Evolutionary conservation across 352 stramenopile genomes (phyloP), one percentile per base, ranked within the genome.

Genomic region (Nothophytophthora sp.): DNA sequence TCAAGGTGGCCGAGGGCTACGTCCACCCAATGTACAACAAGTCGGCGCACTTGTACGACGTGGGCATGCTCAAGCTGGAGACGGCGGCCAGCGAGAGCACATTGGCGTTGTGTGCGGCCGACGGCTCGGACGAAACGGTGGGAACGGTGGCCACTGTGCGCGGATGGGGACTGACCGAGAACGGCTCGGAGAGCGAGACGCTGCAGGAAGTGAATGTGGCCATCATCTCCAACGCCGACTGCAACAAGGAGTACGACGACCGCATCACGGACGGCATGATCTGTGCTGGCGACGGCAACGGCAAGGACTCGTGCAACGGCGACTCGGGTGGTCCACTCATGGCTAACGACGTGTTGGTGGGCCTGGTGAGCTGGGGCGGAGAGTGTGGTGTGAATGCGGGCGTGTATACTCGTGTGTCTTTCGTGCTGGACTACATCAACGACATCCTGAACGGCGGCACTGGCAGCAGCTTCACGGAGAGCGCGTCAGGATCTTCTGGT

Each of bases 241-340:
- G 70, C 56, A 67, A 70, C 50, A 68, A 63, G 47, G 49, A 56
- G 39, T 70, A 74, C 51, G 54, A 64, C 50, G 63, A 67, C 66
- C 56, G 60, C 28, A 73, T 78, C 37, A 73, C 68, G 13, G 57
- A 63, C 1, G 42, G 49, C 32, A 81, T 81, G 70, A 19, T 76
- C 5, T 81, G 70, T 24, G 70, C 70, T 2, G 70, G 70, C 15
- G 43, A 60, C 7, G 55, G 59, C n/a, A 39, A 49, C 27, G 60
- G 57, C 30, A 69, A 79, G 48, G 62, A 70, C 42, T 62, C 63
- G 16, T 81, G 70, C 63, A 68, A 81, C 36, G 70, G 70, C 23
- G 70, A 81, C 63, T 81, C 70, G n/a, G 70, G 70, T 11, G 70
- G 70, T 13, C 60, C 70, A 10, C 65, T 81, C 20, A 58, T 77